Base-by-base conservation (phyloP, 257 asterid genomes). In the Solanum virginianum region DNA sequence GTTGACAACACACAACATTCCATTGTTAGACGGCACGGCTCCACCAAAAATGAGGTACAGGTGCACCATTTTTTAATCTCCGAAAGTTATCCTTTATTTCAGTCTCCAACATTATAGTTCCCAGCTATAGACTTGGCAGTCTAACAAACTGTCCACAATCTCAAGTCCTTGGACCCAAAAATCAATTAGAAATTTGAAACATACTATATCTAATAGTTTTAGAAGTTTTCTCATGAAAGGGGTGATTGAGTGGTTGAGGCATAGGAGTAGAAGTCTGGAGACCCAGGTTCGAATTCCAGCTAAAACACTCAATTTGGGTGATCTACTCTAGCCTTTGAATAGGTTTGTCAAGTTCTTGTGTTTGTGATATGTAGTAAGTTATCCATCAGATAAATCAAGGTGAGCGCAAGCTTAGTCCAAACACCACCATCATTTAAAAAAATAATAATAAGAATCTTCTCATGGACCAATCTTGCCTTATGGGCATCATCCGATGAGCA, bases 11-110 rank as follows among this genome's bases (percentile, higher is more conserved):
- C 92, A 32, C 94, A 93, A 54, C 86, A 86, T 55, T 93, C 96
- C 65, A 85, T 96, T 87, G 97, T 92, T 88, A 93, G 90, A 90
- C 97, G 97, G 86, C 94, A 92, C 88, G 87, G 83, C 88, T 87
- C 95, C 86, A 22, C 87, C 45, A 92, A 93, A 84, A 89, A 85
- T 83, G 97, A 94, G 97, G 97, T 94, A 86, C 29, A 43, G 70
- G 36, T 22, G 43, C 84, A 15, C 80, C 54, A 32, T 85, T 36
- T 75, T 63, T 75, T 39, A 47, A 43, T 88, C 63, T 66, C 83
- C 53, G 75, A 82, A 43, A 59, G 83, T 83, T 47, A 18, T 63
- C 56, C 66, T 84, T 77, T 84, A 59, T 53, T 74, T 56, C 32
- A 83, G 66, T 82, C 36, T 68, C 84, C 69, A 81, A 32, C 70